Percentiles rank a stretch among this genome's conserved stretches.
Conservation (phyloP, 2,329 filamentous ascomycete species). For the Pseudopyricularia cyperi region DNA sequence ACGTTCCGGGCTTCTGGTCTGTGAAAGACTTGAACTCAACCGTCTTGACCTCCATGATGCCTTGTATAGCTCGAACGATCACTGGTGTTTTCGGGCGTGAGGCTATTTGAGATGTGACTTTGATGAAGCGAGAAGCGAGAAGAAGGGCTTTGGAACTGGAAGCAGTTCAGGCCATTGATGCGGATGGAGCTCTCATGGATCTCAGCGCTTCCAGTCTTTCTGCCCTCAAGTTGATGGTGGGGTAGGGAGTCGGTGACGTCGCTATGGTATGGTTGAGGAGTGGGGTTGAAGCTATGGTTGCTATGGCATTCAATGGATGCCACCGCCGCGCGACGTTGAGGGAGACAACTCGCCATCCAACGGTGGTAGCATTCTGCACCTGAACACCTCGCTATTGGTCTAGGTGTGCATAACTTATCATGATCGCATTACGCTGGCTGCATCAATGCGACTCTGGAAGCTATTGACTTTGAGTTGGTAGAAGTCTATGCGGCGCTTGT, state of each 20-base stretch:
- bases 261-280: neutral
- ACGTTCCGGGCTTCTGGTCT: conserved; percentile 99
- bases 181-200: neutral
- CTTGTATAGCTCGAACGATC: neutral
- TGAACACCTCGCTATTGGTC: too few relatives aligned
- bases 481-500: too few relatives aligned
- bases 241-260: neutral
- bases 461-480: too few relatives aligned
- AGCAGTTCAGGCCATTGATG: neutral
- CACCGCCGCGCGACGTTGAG: neutral
- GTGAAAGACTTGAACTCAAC: conserved; percentile 76
- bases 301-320: too few relatives aligned
- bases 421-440: too few relatives aligned
- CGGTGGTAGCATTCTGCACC: neutral
- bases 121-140: neutral
- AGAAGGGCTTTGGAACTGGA: too few relatives aligned
- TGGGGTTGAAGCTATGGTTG: neutral
- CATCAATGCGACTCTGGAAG: too few relatives aligned
- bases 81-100: neutral
- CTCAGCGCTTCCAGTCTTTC: too few relatives aligned
- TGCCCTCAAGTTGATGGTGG: neutral
- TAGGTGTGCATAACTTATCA: too few relatives aligned
- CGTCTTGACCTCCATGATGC: conserved; percentile 58
- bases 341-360: neutral
- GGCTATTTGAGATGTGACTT: neutral